Evolutionary conservation across 352 stramenopile species (phyloP).

Genomic region (Phytophthora sp.): DNA sequence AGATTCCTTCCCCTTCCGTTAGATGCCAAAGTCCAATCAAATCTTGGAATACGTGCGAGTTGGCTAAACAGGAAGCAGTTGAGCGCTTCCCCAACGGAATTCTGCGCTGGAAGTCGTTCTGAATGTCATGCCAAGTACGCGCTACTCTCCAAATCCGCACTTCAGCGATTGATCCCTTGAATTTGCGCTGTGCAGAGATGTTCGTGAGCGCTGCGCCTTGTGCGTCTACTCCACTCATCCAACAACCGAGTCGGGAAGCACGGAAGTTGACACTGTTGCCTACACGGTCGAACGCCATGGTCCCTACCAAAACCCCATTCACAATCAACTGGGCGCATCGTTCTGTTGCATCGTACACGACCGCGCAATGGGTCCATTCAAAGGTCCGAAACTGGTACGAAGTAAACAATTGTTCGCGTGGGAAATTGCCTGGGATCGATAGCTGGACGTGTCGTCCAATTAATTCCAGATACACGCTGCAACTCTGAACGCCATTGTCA

Average conservation of each 20-base stretch:
- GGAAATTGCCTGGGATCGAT: slow-evolving; percentile 72
- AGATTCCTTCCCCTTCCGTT: slow-evolving; percentile 77
- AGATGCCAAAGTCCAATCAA: slow-evolving; percentile 75
- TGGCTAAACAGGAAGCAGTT: slow-evolving; percentile 13
- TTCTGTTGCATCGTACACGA: slow-evolving; percentile 51
- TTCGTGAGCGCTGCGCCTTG: slow-evolving; percentile 43
- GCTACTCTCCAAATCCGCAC: slow-evolving; percentile 72
- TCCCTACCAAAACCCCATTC: slow-evolving; percentile 53
- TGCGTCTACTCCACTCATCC: slow-evolving; percentile 59
- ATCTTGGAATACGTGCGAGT: slow-evolving; percentile 18
- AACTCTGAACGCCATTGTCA: slow-evolving; percentile 74
- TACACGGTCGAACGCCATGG: slow-evolving; percentile 50
- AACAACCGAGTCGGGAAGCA: slow-evolving; percentile 69
- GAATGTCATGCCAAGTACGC: slow-evolving; percentile 51
- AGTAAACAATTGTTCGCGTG: slow-evolving; percentile 74
- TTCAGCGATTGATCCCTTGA: slow-evolving; percentile 78
- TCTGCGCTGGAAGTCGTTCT: slow-evolving; percentile 67
- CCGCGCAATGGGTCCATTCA: slow-evolving; percentile 73
- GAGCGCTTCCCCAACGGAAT: slow-evolving; percentile 46
- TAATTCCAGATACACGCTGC: slow-evolving; percentile 79
- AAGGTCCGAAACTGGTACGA: slow-evolving; percentile 56
- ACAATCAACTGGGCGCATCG: slow-evolving; percentile 51
- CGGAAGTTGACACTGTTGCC: slow-evolving; percentile 57
- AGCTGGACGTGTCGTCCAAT: slow-evolving; percentile 72
- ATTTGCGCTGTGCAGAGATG: slow-evolving; percentile 56